A percentile compares a stretch with the other conserved stretches of the same genome.
Evolutionary conservation across 352 stramenopile genomes (phyloP).

Genomic region (Globisporangium radiosum): DNA sequence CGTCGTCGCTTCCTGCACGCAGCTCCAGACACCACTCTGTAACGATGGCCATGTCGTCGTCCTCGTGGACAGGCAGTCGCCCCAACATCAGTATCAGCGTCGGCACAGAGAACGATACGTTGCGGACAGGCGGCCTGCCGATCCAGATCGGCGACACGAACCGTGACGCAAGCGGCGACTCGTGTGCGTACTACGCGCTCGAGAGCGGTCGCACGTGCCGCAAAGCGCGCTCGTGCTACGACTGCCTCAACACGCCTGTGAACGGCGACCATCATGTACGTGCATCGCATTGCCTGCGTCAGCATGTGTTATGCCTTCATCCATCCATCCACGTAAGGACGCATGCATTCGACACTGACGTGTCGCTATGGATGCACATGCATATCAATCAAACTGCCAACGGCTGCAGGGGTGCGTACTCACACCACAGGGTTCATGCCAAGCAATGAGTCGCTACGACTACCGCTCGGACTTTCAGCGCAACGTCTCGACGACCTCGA

Average conservation of each 20-base stretch:
- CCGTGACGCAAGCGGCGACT: constrained; percentile 38
- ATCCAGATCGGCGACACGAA: constrained; percentile 25
- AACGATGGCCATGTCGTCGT: constrained; percentile 9
- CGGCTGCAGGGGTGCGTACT: constrained; percentile 38
- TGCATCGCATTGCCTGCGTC: constrained; percentile 3
- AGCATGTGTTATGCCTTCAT: neutral
- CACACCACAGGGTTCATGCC: constrained; percentile 45
- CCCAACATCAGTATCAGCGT: constrained; percentile 13
- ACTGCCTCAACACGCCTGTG: constrained; percentile 57
- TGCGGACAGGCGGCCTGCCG: constrained; percentile 1
- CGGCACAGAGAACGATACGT: constrained; percentile 4
- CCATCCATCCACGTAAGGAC: neutral
- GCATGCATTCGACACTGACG: neutral
- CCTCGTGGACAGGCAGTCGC: constrained; percentile 12
- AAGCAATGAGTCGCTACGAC: constrained; percentile 48
- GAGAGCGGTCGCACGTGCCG: constrained; percentile 32
- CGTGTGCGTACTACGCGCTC: constrained; percentile 58
- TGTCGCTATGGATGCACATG: constrained; percentile 1
- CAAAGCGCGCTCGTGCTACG: constrained; percentile 54
- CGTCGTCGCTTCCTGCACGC: no score
- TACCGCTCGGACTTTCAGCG: constrained; percentile 44
- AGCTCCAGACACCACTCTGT: no score
- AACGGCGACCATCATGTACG: constrained; percentile 11
- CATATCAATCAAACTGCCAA: no score
- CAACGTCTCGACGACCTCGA: constrained; percentile 31